phyloP scores from a whole-genome alignment of 495 filamentous ascomycete species.

The Collariella sp. region DNA sequence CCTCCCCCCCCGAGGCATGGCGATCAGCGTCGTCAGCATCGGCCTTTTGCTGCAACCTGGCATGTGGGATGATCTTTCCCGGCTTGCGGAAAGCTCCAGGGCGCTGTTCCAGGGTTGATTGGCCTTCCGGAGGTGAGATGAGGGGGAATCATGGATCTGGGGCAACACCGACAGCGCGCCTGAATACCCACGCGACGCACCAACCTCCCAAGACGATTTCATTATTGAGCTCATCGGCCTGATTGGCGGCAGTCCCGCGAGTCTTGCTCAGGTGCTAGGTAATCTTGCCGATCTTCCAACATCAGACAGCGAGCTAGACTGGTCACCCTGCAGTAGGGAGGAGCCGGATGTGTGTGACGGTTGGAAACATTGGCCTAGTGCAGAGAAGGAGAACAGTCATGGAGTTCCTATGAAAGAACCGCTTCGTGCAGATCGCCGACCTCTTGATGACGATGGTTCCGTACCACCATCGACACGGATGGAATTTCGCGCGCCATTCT shows the following conservation, averaged over 20 bases:
- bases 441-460: too few species aligned
- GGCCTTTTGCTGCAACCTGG: slow-evolving; percentile 9
- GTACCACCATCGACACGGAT: too few species aligned
- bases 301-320: not conserved
- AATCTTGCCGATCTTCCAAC: not conserved
- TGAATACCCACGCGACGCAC: not conserved
- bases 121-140: not conserved
- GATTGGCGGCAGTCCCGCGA: not conserved
- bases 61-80: slow-evolving; percentile 8
- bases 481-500: too few species aligned
- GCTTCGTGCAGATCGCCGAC: too few species aligned
- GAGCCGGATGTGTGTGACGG: not conserved
- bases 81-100: not conserved
- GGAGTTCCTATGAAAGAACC: not conserved
- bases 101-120: not conserved
- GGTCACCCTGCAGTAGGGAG: not conserved
- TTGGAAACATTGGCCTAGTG: not conserved
- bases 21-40: slow-evolving; percentile 5
- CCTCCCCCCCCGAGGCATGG: not conserved
- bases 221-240: too few species aligned
- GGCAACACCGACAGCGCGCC: not conserved
- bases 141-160: not conserved
- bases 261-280: slow-evolving; percentile 1
- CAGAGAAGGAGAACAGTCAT: not conserved
- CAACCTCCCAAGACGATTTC: not conserved